Evolutionary conservation across 768 basidiomycete genomes (phyloP).

Genomic region (Serendipita indica): DNA sequence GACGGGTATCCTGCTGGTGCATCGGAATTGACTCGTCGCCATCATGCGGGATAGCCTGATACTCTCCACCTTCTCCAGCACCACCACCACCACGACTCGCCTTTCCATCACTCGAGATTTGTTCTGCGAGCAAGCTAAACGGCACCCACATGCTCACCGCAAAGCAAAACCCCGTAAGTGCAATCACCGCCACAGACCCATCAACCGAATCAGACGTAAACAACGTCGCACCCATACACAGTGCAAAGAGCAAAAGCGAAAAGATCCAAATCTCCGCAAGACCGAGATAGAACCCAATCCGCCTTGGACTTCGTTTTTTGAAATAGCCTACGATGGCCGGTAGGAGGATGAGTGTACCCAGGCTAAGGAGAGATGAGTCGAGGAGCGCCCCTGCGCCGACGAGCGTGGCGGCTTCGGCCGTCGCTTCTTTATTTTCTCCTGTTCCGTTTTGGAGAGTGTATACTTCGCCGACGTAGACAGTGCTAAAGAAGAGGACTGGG

Average conservation of each 20-base stretch:
- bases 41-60: not conserved
- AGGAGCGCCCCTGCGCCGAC: slow-evolving; percentile 76
- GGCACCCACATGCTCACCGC: slow-evolving; percentile 88
- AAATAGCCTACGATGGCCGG: slow-evolving; percentile 36
- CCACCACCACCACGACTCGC: not conserved
- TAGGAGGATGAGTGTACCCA: slow-evolving; percentile 50
- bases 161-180: slow-evolving; percentile 81
- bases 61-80: not conserved
- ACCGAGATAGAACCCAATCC: slow-evolving; percentile 31
- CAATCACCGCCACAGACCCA: slow-evolving; percentile 56
- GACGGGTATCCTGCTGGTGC: not conserved
- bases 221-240: slow-evolving; percentile 73
- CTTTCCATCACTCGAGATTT: not conserved
- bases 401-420: slow-evolving; percentile 60
- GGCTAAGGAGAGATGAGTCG: slow-evolving; percentile 52
- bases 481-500: slow-evolving; percentile 77
- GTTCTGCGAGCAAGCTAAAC: slow-evolving; percentile 52
- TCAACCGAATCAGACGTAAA: slow-evolving; percentile 54
- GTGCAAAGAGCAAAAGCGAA: slow-evolving; percentile 57
- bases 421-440: slow-evolving; percentile 18
- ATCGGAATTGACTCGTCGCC: not conserved
- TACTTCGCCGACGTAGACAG: slow-evolving; percentile 76
- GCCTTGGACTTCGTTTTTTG: slow-evolving; percentile 17
- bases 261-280: slow-evolving; percentile 64
- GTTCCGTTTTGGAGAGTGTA: slow-evolving; percentile 27